Evolutionary conservation across 2,329 filamentous ascomycete genomes (phyloP), one percentile per base, ranked within the genome.

Genomic region (Ceratocystis diversiconidia): DNA sequence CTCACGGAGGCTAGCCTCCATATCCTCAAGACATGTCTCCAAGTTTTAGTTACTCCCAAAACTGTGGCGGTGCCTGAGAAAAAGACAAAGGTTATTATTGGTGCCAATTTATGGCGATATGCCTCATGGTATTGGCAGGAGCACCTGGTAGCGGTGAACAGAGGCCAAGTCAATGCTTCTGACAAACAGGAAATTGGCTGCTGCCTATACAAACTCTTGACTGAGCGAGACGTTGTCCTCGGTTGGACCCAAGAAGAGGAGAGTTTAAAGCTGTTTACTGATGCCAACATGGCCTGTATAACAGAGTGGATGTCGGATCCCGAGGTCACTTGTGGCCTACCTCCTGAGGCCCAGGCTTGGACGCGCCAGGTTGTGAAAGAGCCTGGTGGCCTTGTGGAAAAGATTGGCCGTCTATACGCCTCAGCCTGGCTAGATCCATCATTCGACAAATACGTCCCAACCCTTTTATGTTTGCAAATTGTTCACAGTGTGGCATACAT

Each of bases 121-220:
- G 75, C 76, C 0, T 76, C 76, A 0, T 77, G 76, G 76, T 78
- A 78, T 65, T 78, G 76, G 76, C 76, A 76, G 62, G 76, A 78
- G 44, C 76, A 78, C 68, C 64, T 77, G 12, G 72, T 72, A 0
- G 72, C 71, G 0, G 69, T 78, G 15, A 73, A 77, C 48, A 72
- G 72, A 1, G 60, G 67, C 0, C 67, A 67, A 0, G 69, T 76
- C 0, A 68, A 71, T 0, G 65, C 62, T 0, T 63, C 69, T 0
- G 72, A 76, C 55, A 77, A 76, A 67, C 70, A 70, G 1, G 69
- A 71, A 3, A 70, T 78, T 8, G 75, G 74, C 1, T 70, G 67
- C 28, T 71, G 69, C 2, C 71, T 78, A 1, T 72, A 73, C 64
- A 71, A 69, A 50, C 76, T 78, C 74, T 72, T 78, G 7, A 76